phyloP scores from a whole-genome alignment of 2,329 filamentous ascomycete genomes.

The Exophiala alcalophila region DNA sequence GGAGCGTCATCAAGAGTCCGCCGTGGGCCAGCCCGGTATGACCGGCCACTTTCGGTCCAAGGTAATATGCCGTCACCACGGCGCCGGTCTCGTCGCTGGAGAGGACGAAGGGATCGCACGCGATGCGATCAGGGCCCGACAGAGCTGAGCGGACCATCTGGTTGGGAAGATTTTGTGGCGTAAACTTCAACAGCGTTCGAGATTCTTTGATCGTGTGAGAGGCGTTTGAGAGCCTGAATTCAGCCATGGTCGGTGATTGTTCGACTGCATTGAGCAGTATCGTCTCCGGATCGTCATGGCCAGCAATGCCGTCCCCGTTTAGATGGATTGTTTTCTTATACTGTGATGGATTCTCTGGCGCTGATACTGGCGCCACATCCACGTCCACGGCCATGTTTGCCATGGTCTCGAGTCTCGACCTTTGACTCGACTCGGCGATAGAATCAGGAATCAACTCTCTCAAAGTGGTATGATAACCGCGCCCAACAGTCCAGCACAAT shows the following conservation, averaged over 20 bases:
- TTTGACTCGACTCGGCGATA: too few relatives aligned
- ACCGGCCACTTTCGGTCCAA: conserved; percentile 36
- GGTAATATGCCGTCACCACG: conserved; percentile 31
- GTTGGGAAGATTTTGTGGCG: conserved; percentile 3
- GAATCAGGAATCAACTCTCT: too few relatives aligned
- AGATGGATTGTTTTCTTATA: too few relatives aligned
- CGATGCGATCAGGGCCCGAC: conserved; percentile 1
- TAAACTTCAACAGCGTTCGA: neutral
- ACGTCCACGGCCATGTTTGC: too few relatives aligned
- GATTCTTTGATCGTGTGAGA: neutral
- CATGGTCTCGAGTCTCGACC: too few relatives aligned
- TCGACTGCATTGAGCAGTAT: neutral
- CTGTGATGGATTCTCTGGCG: too few relatives aligned
- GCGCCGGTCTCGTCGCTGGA: conserved; percentile 3
- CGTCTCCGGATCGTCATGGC: neutral
- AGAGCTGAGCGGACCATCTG: conserved; percentile 5
- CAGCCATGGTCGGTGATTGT: neutral
- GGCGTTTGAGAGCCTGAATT: conserved; percentile 1
- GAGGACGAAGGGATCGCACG: conserved; percentile 1
- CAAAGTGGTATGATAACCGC: too few relatives aligned
- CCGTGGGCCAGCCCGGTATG: conserved; percentile 39
- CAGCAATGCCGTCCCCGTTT: too few relatives aligned
- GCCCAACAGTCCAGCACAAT: too few relatives aligned
- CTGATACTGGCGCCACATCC: too few relatives aligned
- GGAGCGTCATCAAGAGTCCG: conserved; percentile 36